Base-by-base conservation (phyloP, 2,329 filamentous ascomycete genomes). In the Aureobasidium pullulans region DNA sequence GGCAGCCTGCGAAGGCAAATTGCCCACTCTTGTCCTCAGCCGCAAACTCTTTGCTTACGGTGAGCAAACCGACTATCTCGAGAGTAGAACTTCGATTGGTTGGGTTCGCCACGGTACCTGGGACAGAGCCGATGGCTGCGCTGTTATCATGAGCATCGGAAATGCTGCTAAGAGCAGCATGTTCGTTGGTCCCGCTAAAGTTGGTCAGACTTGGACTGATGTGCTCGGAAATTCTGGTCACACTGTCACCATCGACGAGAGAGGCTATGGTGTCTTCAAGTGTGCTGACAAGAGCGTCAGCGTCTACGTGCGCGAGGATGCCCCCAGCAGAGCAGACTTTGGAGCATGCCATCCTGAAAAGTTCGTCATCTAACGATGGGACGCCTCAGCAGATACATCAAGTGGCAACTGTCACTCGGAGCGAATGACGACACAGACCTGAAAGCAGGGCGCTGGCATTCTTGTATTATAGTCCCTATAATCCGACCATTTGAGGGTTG, bases 21-120 rank as follows among this genome's bases (percentile, higher is more conserved):
- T 89, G 1, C 80, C 84, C 0, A 77, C 79, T 15, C 75, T 89
- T 23, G 78, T 83, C 39, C 77, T 85, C 9, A 83, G 83, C 1
- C 78, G 86, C 8, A 84, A 83, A 65, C 73, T 86, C 6, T 89
- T 85, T 67, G 84, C 85, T 0, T 87, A 88, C 63, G 86, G 86
- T 7, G 72, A 77, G 28, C 85, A 88, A 67, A 72, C 77, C 36
- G 79, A 88, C 64, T 87, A 87, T 66, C 83, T 84, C 62, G 80
- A 86, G 65, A 72, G 77, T 10, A 70, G 77, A 1, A 81, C 82
- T 59, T 86, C 83, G 68, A 78, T 88, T 48, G 85, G 84, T 53
- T 84, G 80, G 72, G 79, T 83, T 32, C 74, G 80, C 1, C 66
- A 71, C n/a, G 84, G 83, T 1, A 82, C 75, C 57, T 71, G 71